Base-by-base conservation (phyloP, 106 monocot genomes). In the Narthecium ossifragum region DNA sequence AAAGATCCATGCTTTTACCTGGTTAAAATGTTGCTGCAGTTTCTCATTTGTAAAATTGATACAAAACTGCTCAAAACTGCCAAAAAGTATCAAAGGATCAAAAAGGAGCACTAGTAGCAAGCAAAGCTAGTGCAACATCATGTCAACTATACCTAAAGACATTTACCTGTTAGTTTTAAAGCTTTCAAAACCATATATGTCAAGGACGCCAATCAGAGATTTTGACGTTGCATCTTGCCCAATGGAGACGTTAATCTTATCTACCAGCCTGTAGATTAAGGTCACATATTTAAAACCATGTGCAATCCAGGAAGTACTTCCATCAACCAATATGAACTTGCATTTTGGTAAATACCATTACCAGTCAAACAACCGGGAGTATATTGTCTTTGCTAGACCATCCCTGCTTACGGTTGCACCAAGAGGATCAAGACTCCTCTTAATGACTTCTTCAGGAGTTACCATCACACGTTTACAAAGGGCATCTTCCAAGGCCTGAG, bases 121-220 rank as follows among this genome's bases (percentile, higher is more conserved):
- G n/a, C n/a, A n/a, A n/a, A 22, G 31, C 20, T 21, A 62, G 22
- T 24, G 14, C 6, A 48, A 31, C 28, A 31, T 38, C 13, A 26
- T 54, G 0, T n/a, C 24, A 57, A 51, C 43, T 39, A 8, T 26
- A 49, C 11, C 40, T 5, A 10, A 31, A 47, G 64, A 41, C 10
- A 61, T 26, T 47, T 59, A 73, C 92, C 87, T 99, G 57, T 99
- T 99, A 34, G 75, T 69, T 55, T 80, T 88, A 57, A 99, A 99
- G 62, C 91, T 91, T 84, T 99, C 98, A 71, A 99, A 99, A 71
- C 91, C 98, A 68, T 99, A 99, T 25, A 99, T 99, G 58, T 99
- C 98, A 73, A 99, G 91, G 13, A 99, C 98, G 11, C 98, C 98
- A 61, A 99, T 99, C 14, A 99, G 68, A 57, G 68, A 87, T 45